Base-by-base conservation (phyloP, 2,329 filamentous ascomycete species). In the Neurospora sp. region DNA sequence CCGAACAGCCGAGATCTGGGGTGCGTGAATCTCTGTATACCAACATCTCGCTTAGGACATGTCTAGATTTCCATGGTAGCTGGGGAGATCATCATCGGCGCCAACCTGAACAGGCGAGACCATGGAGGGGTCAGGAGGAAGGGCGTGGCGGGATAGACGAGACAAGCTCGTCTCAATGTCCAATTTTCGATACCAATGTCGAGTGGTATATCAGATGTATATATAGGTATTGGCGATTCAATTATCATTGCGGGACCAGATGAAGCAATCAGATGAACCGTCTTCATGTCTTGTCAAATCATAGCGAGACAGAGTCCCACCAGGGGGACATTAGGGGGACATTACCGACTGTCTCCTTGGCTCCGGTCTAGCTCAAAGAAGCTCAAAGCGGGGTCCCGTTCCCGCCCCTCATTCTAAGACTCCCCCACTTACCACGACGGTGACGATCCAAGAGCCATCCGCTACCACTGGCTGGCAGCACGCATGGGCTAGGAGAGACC, bases 341-440 rank as follows among this genome's bases (percentile, higher is more conserved):
- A 62, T 43, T 52, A 68, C 39, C 66, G 67, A 69, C 70, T 65
- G 68, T 67, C 68, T 67, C 66, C 52, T 70, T 19, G 40, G n/a
- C 40, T 38, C 17, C 67, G 67, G 12, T 67, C 68, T 65, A 72
- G 69, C 70, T 69, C 72, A 72, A 74, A 70, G 66, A 68, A 57
- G 67, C 69, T 71, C 69, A 72, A 69, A 73, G 74, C 73, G 74
- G 74, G 74, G 74, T 72, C 43, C 67, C n/a, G 28, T 69, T 46
- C 67, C 68, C 72, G 66, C 74, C 70, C 74, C 71, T 72, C 71
- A 72, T 41, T 69, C 57, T n/a, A 46, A 66, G 67, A n/a, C 62
- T 46, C 52, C 71, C 73, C 72, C 72, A 57, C 46, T 57, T 57
- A 57, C 46, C 46, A 57, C 46, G 46, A 57, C 46, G 19, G 46